Evolutionary conservation across 2,329 filamentous ascomycete genomes (phyloP), one percentile per base, ranked within the genome.

Genomic region (Colletotrichum falcatum): DNA sequence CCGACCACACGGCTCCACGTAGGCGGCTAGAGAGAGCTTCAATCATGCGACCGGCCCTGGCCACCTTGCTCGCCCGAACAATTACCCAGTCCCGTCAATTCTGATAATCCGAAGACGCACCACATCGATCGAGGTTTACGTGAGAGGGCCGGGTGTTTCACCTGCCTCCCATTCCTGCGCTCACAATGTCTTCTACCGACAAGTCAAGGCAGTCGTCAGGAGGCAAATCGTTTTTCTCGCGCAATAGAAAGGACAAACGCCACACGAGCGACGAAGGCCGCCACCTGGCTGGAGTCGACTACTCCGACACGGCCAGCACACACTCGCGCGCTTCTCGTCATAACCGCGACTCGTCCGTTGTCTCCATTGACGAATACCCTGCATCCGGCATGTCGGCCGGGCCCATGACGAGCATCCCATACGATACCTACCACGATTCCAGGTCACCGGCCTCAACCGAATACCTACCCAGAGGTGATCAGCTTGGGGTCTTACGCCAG

Each of bases 381-480:
- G 91, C 91, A 59, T 82, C 86, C 71, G 90, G 89, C 70, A 82
- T 95, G 72, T 91, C 90, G 78, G 91, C 94, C 42, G 94, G 94
- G 69, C 89, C 95, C 69, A 94, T 97, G 77, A 94, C 94, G 42
- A 92, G 93, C 35, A 95, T 98, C 74, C 94, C 95, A 39, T 97
- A 97, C 83, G 93, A 97, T 75, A 90, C 85, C 76, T 85, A 91
- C 37, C 79, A 87, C 65, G 92, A 93, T 79, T 87, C 87, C 59
- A 90, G 89, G 77, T 91, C 90, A 30, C 92, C 94, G 6, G 87
- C 94, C 69, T 83, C 91, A 48, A 86, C 93, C 77, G 92, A 97
- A 55, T 93, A 92, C 78, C 84, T 94, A 53, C 90, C 92, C 60
- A 89, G 89, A 77, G 82, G 87, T 67, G 91, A 93, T 72, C 89